These are phyloP conservation scores for Tephrocybe sp. DNA, from an alignment of 768 basidiomycete species.

Conservation along the genomic window DNA sequence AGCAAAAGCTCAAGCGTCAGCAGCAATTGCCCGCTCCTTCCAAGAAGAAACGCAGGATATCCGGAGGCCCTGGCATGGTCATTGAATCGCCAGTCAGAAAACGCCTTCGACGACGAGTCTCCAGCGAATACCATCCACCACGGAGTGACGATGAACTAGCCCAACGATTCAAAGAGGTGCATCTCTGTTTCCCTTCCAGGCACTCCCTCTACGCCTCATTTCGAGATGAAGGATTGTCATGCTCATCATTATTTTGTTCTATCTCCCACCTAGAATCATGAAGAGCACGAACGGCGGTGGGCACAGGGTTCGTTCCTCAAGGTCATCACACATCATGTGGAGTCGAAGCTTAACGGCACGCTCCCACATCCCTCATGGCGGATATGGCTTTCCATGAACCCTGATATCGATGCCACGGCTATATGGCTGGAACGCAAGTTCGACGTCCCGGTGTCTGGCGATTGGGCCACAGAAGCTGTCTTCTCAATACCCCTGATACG, in stretches of 20 bases:
- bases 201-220: constrained; percentile 14
- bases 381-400: constrained; percentile 74
- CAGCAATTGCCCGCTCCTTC: constrained; percentile 15
- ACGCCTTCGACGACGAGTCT: constrained; percentile 37
- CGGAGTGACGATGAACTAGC: constrained; percentile 65
- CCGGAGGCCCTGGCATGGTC: constrained; percentile 16
- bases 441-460: constrained; percentile 59
- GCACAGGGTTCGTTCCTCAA: constrained; percentile 67
- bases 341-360: constrained; percentile 26
- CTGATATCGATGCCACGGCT: constrained; percentile 69
- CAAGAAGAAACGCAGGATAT: constrained; percentile 35
- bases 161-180: constrained; percentile 66
- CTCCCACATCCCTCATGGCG: constrained; percentile 47
- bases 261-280: constrained; percentile 53
- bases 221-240: constrained; percentile 15
- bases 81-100: constrained; percentile 33
- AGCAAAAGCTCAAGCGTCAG: constrained; percentile 40
- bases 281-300: constrained; percentile 73
- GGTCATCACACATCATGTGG: constrained; percentile 38
- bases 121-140: constrained; percentile 47
- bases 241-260: constrained; percentile 18
- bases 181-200: constrained; percentile 20
- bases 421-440: constrained; percentile 83
- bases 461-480: constrained; percentile 56
- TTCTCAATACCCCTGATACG: constrained; percentile 57